Conservation (phyloP, 192 early-diverging fungal species). For the Kappamyces sp. region DNA sequence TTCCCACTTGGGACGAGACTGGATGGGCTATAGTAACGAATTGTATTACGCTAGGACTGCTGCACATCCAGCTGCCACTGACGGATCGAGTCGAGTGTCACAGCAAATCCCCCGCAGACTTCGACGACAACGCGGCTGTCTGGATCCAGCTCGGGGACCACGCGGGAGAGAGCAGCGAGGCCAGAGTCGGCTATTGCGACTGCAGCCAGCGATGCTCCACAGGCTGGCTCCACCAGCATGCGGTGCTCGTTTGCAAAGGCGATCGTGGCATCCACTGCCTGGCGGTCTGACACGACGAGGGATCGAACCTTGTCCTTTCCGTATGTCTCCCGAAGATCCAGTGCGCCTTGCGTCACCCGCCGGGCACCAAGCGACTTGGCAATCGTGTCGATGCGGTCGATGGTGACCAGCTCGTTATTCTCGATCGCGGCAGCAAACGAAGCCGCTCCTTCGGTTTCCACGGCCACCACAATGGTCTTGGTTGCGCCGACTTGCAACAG, state of each 20-base stretch:
- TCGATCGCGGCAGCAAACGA: constrained; percentile 17
- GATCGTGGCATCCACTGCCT: constrained; percentile 22
- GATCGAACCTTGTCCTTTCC: constrained; percentile 15
- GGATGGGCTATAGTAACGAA: no score
- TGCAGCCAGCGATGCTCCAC: constrained; percentile 24
- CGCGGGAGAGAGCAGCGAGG: neutral
- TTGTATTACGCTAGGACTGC: no score
- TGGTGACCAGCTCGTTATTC: constrained; percentile 1
- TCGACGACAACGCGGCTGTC: constrained; percentile 22
- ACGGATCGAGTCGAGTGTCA: constrained; percentile 20
- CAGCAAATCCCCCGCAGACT: constrained; percentile 29
- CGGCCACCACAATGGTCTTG: constrained; percentile 23
- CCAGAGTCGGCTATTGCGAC: neutral
- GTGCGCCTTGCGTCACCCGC: constrained; percentile 14
- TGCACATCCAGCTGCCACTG: constrained; percentile 13
- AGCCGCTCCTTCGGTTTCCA: constrained; percentile 30
- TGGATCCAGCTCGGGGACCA: constrained; percentile 15
- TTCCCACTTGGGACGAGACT: no score
- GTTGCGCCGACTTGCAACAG: constrained; percentile 1
- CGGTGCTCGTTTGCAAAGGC: constrained; percentile 25
- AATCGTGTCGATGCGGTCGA: constrained; percentile 22
- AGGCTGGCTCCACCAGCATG: constrained; percentile 32
- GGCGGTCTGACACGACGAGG: constrained; percentile 22
- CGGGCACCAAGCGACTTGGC: constrained; percentile 33
- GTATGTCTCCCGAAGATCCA: constrained; percentile 16